Base-by-base conservation (phyloP, 306 rosid genomes). In the Bauhinia variegata region DNA sequence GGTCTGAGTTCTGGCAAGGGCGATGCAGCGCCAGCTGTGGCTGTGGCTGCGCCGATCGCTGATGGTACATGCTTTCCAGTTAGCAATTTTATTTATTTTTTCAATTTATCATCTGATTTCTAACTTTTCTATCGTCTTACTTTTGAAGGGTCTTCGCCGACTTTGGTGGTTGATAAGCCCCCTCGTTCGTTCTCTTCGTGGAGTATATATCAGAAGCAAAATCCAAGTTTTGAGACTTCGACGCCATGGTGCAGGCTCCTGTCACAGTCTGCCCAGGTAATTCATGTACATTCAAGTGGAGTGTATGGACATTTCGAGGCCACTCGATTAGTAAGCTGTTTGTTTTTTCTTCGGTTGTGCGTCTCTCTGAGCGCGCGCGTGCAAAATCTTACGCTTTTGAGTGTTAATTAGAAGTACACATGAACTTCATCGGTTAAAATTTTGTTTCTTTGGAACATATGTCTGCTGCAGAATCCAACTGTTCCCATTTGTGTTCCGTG, bases 161-260 rank as follows among this genome's bases (percentile, higher is more conserved):
- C 72, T 68, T 39, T 64, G 67, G 73, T 71, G 67, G 73, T 72
- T 71, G 96, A 88, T 52, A 91, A 85, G 65, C 79, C 78, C 15
- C 80, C 79, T 75, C 82, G 80, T 77, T 57, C 92, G 2, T 49
- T 74, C 33, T 65, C 91, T 51, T 80, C 92, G 0, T 86, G 86
- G 87, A 75, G 81, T 67, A 15, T 67, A 1, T 75, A 75, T 63
- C 92, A 79, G 67, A 93, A 85, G 81, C 96, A 82, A 77, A 80
- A 60, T 50, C 80, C 78, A 2, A 79, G 76, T 67, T 75, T 70
- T 7, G 99, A 93, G 59, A 12, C 74, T 54, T 43, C 85, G n/a
- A n/a, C n/a, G 64, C 96, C 96, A 6, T 95, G 99, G 99, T 83
- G 89, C 71, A 85, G 71, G 73, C 97, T 95, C 68, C 67, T 91